Evolutionary conservation across 2,329 filamentous ascomycete species (phyloP).

Genomic region (Claviceps capensis): DNA sequence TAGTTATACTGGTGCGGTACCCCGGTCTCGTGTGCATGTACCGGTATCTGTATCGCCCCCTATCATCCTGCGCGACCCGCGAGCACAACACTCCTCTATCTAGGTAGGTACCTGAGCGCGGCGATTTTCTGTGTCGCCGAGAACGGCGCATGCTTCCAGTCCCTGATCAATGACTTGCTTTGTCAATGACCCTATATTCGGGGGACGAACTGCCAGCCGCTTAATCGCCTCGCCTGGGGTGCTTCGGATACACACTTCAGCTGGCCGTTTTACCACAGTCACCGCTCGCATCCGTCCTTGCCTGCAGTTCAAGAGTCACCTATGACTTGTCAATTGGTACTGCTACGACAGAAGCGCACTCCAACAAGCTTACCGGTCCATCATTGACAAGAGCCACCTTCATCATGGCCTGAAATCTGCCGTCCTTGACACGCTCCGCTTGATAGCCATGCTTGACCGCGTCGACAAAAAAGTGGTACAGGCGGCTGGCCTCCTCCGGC

Average conservation of each 20-base stretch:
- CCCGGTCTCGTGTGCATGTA: neutral
- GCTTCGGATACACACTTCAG: neutral
- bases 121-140: neutral
- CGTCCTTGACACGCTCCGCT: conserved; percentile 71
- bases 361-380: conserved; percentile 40
- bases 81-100: neutral
- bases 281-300: conserved; percentile 3
- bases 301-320: conserved; percentile 13
- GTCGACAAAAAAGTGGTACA: conserved; percentile 75
- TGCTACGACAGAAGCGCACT: neutral
- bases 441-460: conserved; percentile 62
- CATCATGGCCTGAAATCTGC: conserved; percentile 99
- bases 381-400: conserved; percentile 89
- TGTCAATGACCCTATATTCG: too few species aligned
- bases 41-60: neutral
- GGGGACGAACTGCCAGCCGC: neutral
- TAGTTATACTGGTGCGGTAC: neutral
- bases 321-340: conserved; percentile 3
- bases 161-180: neutral
- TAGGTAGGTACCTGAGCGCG: too few species aligned
- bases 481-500: conserved; percentile 59
- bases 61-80: neutral
- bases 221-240: neutral
- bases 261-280: neutral
- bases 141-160: neutral